Base-by-base conservation (phyloP, 768 basidiomycete species). In the Clitopilus passeckerianus region DNA sequence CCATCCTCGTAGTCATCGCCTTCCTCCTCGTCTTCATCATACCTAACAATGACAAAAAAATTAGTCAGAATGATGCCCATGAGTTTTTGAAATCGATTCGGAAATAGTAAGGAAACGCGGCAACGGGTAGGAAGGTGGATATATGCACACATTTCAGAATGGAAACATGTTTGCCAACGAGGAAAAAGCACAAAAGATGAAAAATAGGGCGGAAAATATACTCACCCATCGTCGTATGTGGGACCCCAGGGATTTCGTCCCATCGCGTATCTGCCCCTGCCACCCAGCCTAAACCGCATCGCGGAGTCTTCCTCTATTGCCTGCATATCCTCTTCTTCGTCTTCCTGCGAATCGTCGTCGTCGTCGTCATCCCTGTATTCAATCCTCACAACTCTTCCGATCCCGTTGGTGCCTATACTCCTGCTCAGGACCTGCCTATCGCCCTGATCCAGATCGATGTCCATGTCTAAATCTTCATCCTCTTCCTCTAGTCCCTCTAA, bases 1-100 rank as follows among this genome's bases (percentile, higher is more conserved):
- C 63, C 67, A 27, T 60, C 63, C 33, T 75, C 76, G 18, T 71
- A 68, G 30, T 68, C 68, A 22, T 69, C 67, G n/a, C 60, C 67
- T 37, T 66, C 61, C 63, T 89, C 88, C 34, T 84, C 79, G 66
- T 89, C 86, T 66, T 89, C 85, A 60, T 87, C 87, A 62, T 89
- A 89, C 27, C 87, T 89, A 23, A 22, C 24, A 34, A 53, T 27
- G 43, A n/a, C 57, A 52, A 59, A 2, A 8, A 60, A 59, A 33
- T 22, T 22, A 61, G 58, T 52, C 35, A 53, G 27, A 61, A 55
- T 7, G 33, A 56, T 54, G 44, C 60, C 56, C 59, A 64, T 56
- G 55, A 34, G 22, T 4, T 53, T 33, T 16, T 23, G 24, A 46
- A 12, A 50, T n/a, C 46, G 18, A 10, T 23, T 50, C 46, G 46